These are phyloP conservation scores for Parascedosporium putredinis DNA, from an alignment of 2,329 filamentous ascomycete genomes.

Conservation along the genomic window DNA sequence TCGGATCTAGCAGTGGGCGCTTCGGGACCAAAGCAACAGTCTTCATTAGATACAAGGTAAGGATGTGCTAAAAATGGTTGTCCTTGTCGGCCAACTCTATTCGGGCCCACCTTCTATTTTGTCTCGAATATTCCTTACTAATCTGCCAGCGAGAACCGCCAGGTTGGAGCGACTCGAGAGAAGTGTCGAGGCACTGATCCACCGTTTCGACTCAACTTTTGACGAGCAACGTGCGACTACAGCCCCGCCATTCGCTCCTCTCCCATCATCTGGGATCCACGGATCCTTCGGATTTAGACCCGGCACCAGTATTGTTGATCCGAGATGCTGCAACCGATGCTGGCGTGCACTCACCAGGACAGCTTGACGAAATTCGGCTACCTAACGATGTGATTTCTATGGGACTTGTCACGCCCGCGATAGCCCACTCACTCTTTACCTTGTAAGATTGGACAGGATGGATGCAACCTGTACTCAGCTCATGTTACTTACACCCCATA, in stretches of 20 bases:
- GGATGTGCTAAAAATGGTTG: too few relatives aligned
- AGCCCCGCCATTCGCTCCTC: too few relatives aligned
- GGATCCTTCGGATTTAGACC: constrained; percentile 7
- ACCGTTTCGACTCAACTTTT: constrained; percentile 5
- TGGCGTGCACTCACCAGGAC: constrained; percentile 14
- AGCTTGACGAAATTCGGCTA: neutral
- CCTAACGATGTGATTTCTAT: constrained; percentile 14
- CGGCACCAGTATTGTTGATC: constrained; percentile 18
- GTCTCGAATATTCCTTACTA: too few relatives aligned
- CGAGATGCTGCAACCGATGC: constrained; percentile 18
- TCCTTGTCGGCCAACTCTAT: too few relatives aligned
- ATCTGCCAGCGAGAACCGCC: neutral
- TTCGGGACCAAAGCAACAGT: neutral
- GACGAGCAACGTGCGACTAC: too few relatives aligned
- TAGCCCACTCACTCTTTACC: too few relatives aligned
- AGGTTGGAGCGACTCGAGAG: constrained; percentile 3
- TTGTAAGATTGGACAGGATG: neutral
- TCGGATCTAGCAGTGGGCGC: neutral
- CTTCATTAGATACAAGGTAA: too few relatives aligned
- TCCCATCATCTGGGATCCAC: too few relatives aligned
- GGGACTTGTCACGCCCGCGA: constrained; percentile 11
- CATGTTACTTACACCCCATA: constrained; percentile 8
- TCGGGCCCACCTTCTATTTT: too few relatives aligned
- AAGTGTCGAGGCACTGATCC: neutral
- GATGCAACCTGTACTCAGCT: too few relatives aligned